These are phyloP conservation scores for Trichothecium sympodiale DNA, from an alignment of 2,329 filamentous ascomycete species.

Conservation along the genomic window DNA sequence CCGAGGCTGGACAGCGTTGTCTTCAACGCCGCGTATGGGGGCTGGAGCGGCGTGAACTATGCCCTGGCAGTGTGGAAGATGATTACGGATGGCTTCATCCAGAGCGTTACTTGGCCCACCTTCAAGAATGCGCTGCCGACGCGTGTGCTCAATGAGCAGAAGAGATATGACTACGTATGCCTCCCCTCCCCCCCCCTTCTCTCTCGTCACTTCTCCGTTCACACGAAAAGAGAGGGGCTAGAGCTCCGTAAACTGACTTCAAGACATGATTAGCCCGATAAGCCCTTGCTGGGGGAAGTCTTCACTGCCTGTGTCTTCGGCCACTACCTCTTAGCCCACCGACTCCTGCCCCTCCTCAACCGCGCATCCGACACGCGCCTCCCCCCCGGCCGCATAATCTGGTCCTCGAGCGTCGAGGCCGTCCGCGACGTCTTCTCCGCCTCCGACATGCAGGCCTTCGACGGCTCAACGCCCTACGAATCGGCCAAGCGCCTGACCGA, in stretches of 20 bases:
- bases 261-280: slow-evolving; percentile 31
- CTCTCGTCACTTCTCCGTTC: not conserved
- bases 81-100: slow-evolving; percentile 48
- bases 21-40: slow-evolving; percentile 81
- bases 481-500: slow-evolving; percentile 81
- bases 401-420: slow-evolving; percentile 77
- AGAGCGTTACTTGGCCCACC: slow-evolving; percentile 63
- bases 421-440: slow-evolving; percentile 39
- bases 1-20: slow-evolving; percentile 69
- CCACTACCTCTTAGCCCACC: slow-evolving; percentile 81
- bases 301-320: slow-evolving; percentile 93
- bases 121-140: slow-evolving; percentile 57
- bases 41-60: slow-evolving; percentile 74
- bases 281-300: slow-evolving; percentile 60
- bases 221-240: too few relatives aligned
- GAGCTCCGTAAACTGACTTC: too few relatives aligned
- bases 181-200: not conserved
- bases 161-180: slow-evolving; percentile 22
- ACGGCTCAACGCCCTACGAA: slow-evolving; percentile 59
- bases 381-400: slow-evolving; percentile 60
- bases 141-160: slow-evolving; percentile 27
- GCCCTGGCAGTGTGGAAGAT: slow-evolving; percentile 39
- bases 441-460: slow-evolving; percentile 67
- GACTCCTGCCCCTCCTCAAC: slow-evolving; percentile 63
- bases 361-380: slow-evolving; percentile 37